Evolutionary conservation across 2,329 filamentous ascomycete species (phyloP).

Genomic region (Neurospora sp.): DNA sequence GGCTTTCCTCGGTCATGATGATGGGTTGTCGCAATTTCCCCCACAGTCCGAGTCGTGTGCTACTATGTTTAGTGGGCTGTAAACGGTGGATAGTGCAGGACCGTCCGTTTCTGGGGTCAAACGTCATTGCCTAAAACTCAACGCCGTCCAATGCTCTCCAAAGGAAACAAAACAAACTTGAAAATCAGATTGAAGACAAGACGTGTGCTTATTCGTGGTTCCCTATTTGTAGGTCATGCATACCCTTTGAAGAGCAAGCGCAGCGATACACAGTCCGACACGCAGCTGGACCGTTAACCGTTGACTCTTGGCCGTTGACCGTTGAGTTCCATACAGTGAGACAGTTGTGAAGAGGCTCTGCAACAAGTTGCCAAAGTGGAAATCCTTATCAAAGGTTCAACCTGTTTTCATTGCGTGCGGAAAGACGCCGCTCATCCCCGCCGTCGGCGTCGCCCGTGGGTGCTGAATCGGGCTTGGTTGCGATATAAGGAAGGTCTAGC

Average conservation of each 20-base stretch:
- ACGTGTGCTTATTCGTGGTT: not conserved
- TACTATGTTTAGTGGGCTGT: not conserved
- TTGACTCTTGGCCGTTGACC: not conserved
- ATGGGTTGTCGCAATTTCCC: not conserved
- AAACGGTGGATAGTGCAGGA: not conserved
- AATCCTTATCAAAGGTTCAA: not conserved
- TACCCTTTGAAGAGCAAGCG: not conserved
- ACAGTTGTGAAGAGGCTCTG: not conserved
- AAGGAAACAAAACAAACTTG: not conserved
- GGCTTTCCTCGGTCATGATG: not conserved
- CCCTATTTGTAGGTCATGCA: not conserved
- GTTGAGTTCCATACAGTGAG: not conserved
- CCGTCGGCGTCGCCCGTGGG: not conserved
- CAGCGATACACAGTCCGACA: not conserved
- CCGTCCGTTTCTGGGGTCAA: not conserved
- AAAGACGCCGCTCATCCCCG: not conserved
- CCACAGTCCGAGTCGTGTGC: not conserved
- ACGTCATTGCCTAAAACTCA: not conserved
- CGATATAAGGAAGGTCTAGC: not conserved
- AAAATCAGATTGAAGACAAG: not conserved
- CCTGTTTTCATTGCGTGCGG: not conserved
- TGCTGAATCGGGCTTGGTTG: not conserved
- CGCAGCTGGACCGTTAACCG: not conserved
- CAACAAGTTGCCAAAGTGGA: not conserved
- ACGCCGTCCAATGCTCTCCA: not conserved